Evolutionary conservation across 352 stramenopile species (phyloP).

Genomic region (Globisporangium abappressorium): DNA sequence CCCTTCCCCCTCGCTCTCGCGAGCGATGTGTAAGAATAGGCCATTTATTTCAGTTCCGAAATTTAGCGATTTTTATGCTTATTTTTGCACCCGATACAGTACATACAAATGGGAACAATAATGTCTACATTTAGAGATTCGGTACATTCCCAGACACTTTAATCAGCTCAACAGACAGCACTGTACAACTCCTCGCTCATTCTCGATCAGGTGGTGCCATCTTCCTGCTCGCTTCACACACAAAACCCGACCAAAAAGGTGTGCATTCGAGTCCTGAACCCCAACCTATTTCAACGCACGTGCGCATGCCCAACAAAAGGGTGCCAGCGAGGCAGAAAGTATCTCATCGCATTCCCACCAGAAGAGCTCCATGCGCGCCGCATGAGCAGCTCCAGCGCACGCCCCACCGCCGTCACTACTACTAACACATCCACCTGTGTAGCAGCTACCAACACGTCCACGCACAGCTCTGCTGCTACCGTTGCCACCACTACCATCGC

Average conservation of each 20-base stretch:
- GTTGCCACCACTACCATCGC: neutral
- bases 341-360: neutral
- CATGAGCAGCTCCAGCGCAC: constrained; percentile 11
- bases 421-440: neutral
- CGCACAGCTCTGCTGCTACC: neutral
- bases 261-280: neutral
- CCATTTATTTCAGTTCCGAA: too few species aligned
- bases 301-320: neutral
- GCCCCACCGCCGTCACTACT: neutral
- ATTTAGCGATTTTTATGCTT: too few species aligned
- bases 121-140: too few species aligned
- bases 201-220: too few species aligned
- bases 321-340: neutral
- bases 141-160: too few species aligned
- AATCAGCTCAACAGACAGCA: too few species aligned
- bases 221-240: neutral
- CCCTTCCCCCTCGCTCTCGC: constrained; percentile 1
- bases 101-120: too few species aligned
- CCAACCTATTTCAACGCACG: neutral
- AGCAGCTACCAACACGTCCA: neutral
- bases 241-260: neutral
- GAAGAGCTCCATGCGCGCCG: constrained; percentile 10
- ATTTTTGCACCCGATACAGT: too few species aligned
- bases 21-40: neutral
- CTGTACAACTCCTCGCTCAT: too few species aligned